Evolutionary conservation across 2,329 filamentous ascomycete species (phyloP).

Genomic region (Leptoxyphium fumago): DNA sequence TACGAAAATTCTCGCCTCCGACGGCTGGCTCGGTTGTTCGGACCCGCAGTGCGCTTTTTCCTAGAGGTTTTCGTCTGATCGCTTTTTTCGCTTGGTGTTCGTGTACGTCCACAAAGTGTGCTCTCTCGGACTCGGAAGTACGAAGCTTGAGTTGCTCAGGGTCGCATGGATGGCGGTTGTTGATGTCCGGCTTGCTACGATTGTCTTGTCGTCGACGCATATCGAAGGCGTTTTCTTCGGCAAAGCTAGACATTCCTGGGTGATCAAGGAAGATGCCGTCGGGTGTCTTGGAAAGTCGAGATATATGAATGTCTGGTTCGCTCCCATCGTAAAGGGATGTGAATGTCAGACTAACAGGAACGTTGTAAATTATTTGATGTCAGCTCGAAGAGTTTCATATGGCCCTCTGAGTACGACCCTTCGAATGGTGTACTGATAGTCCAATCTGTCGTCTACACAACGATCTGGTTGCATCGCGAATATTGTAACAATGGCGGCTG

Average conservation of each 20-base stretch:
- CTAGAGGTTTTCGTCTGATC: neutral
- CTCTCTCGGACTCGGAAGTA: neutral
- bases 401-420: no score
- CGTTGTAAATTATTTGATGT: no score
- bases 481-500: no score
- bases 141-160: neutral
- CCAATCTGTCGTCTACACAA: no score
- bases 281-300: no score
- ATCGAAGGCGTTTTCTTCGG: neutral
- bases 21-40: neutral
- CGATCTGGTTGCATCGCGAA: no score
- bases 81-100: neutral
- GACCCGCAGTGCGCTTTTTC: neutral
- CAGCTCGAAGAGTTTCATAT: no score
- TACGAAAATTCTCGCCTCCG: neutral
- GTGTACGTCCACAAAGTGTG: neutral
- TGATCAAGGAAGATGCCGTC: no score
- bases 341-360: no score
- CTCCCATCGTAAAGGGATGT: no score
- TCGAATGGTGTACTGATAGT: no score
- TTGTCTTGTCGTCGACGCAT: neutral
- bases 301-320: no score
- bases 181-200: neutral
- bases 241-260: neutral
- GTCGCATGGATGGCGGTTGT: neutral